A percentile compares a stretch with the other conserved stretches of the same genome.
Evolutionary conservation across 441 rosid genomes (phyloP).

Genomic region (Jatropha multifida): DNA sequence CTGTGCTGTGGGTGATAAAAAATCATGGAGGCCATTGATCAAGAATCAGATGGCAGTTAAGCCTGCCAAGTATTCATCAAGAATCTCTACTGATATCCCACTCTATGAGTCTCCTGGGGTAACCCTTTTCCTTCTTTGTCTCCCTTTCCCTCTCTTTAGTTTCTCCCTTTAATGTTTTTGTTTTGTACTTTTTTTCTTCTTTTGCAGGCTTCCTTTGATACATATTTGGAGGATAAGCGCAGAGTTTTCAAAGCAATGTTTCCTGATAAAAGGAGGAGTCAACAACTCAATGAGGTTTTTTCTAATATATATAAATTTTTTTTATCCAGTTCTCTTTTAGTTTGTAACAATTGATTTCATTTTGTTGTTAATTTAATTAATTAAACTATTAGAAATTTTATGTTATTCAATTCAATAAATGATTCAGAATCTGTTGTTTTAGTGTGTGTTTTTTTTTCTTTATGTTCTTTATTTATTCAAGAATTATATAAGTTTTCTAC

Average conservation of each 20-base stretch:
- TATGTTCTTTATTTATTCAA: too few species aligned
- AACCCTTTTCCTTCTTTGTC: neutral
- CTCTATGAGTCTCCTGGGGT: constrained; percentile 87
- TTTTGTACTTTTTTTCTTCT: neutral
- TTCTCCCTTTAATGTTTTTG: neutral
- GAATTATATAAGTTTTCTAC: too few species aligned
- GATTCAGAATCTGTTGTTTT: neutral
- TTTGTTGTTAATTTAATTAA: too few species aligned
- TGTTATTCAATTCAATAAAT: neutral
- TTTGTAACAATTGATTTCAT: neutral
- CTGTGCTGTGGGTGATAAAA: constrained; percentile 17
- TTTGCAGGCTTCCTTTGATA: constrained; percentile 80
- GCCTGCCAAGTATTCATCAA: constrained; percentile 66
- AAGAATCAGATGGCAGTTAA: constrained; percentile 38
- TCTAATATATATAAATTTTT: neutral
- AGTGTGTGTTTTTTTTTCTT: too few species aligned
- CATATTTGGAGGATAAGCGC: constrained; percentile 72
- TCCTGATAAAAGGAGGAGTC: constrained; percentile 72
- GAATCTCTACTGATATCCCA: constrained; percentile 72
- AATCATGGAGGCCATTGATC: constrained; percentile 18
- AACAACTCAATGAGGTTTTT: constrained; percentile 59
- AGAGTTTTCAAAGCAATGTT: constrained; percentile 88
- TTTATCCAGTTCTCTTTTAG: neutral
- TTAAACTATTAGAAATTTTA: neutral
- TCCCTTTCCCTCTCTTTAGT: neutral